phyloP scores from a whole-genome alignment of 495 filamentous ascomycete genomes.

The Elasticomyces elasticus region DNA sequence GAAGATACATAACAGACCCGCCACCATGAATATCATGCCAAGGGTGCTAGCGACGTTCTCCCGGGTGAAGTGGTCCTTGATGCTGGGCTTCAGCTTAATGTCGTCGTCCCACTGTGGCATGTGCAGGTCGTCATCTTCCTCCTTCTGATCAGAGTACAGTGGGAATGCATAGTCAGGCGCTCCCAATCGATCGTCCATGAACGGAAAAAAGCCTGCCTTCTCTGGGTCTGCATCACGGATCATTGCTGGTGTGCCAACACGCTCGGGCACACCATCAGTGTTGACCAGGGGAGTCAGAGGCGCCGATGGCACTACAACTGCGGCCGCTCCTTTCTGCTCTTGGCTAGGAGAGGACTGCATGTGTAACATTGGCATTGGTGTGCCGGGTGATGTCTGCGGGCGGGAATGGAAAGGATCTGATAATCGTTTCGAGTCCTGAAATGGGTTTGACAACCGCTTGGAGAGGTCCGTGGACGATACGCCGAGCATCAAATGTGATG shows the following conservation, averaged over 20 bases:
- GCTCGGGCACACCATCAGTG: background rate
- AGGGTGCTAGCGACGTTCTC: constrained; percentile 33
- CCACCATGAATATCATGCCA: constrained; percentile 34
- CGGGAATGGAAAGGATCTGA: constrained; percentile 15
- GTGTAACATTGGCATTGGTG: constrained; percentile 1
- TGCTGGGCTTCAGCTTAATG: constrained; percentile 31
- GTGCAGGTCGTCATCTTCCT: constrained; percentile 42
- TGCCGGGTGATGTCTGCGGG: constrained; percentile 6
- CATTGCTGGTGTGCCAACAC: constrained; percentile 14
- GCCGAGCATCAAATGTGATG: constrained; percentile 19
- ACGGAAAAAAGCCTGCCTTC: constrained; percentile 25
- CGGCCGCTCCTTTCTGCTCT: background rate
- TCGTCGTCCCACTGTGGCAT: constrained; percentile 41
- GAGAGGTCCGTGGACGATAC: constrained; percentile 4
- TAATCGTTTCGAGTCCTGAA: constrained; percentile 11
- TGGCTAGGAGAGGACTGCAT: background rate
- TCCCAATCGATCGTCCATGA: constrained; percentile 36
- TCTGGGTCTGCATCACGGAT: constrained; percentile 23
- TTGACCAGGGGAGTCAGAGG: background rate
- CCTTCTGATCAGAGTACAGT: constrained; percentile 36
- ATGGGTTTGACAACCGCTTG: constrained; percentile 14
- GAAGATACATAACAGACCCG: constrained; percentile 38
- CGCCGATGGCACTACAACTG: background rate
- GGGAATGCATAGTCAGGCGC: constrained; percentile 34
- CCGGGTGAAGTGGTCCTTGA: constrained; percentile 34